Base-by-base conservation (phyloP, 805 yeast species). In the Wickerhamiella parazyma region DNA sequence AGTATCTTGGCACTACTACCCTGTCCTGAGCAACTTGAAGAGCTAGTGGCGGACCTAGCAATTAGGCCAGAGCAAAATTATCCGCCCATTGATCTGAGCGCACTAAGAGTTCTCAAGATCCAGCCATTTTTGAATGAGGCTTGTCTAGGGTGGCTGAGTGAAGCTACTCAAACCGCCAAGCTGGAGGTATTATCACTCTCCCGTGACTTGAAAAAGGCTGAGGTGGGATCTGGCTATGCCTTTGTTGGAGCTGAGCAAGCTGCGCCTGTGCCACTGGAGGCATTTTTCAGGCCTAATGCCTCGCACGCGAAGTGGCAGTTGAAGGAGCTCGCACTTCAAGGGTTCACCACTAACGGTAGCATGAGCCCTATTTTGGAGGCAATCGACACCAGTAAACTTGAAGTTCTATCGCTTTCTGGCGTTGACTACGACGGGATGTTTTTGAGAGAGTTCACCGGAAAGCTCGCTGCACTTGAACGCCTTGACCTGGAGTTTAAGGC, bases 221-320 rank as follows among this genome's bases (percentile, higher is more conserved):
- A 50, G 29, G 52, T 55, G 3, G 60, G 60, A 19, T 55, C 59
- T 14, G 49, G 59, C 34, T 56, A 51, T 36, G 50, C 56, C 11
- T 56, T 56, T 46, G 52, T 50, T 12, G 56, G 31, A 3, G 54
- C 2, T 37, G 44, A 42, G 42, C 51, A 45, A 48, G 49, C 46
- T 21, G 22, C 33, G 19, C 38, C 33, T 10, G 24, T 7, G 33
- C 19, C 25, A 33, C 24, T 24, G 18, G 50, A 38, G n/a, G 29
- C 36, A 38, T 28, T 25, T 35, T 24, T 9, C 33, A 14, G 40
- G 26, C 25, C 26, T 35, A 7, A n/a, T 45, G 35, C 9, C 26
- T 18, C 33, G 46, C 12, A 7, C 21, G 34, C 19, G 10, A 33
- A 40, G 11, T 26, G 31, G 44, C 29, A 25, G 24, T 35, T 50